Conservation (phyloP, 306 rosid species). For the Bauhinia variegata region DNA sequence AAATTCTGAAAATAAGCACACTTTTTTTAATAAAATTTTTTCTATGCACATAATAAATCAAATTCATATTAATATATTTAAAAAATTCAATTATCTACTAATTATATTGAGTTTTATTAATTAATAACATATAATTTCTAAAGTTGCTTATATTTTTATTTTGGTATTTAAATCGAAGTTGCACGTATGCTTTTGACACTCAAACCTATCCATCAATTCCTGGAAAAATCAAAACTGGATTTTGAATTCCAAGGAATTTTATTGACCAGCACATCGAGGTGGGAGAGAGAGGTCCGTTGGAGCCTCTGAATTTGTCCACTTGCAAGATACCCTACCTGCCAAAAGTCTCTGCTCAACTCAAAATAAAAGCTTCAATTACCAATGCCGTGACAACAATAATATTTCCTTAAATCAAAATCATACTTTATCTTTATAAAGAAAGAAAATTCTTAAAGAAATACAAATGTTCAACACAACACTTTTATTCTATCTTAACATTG, state of each 20-base stretch:
- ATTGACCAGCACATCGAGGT: conserved; percentile 24
- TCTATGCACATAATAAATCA: neutral
- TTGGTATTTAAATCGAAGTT: no score
- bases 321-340: conserved; percentile 29
- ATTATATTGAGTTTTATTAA: no score
- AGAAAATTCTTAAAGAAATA: no score
- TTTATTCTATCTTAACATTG: no score
- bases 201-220: conserved; percentile 32
- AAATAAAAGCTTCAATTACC: conserved; percentile 36
- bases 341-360: conserved; percentile 19
- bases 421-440: no score
- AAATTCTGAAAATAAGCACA: no score
- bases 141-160: conserved; percentile 4
- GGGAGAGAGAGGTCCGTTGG: no score
- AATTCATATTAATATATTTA: neutral
- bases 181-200: neutral
- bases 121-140: neutral
- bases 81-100: neutral
- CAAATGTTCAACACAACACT: no score
- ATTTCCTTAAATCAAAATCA: neutral
- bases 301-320: conserved; percentile 26
- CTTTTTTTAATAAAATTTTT: no score
- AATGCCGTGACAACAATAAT: conserved; percentile 24
- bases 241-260: conserved; percentile 38
- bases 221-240: conserved; percentile 35